These are phyloP conservation scores for Withania somnifera DNA, from an alignment of 305 asterid genomes.

Conservation along the genomic window DNA sequence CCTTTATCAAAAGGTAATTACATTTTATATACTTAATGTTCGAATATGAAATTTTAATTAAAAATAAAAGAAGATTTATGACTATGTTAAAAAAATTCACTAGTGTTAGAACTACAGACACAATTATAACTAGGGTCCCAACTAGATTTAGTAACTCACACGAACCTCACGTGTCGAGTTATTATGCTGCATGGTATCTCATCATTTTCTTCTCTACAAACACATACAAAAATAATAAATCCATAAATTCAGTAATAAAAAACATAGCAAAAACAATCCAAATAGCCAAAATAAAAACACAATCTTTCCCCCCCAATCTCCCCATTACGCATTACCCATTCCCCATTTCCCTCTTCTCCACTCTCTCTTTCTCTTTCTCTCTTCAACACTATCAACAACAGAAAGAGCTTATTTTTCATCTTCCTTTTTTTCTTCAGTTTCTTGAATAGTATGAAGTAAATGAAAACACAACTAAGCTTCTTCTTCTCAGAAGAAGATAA, in stretches of 20 bases:
- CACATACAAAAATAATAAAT: background rate
- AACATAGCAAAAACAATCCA: too few relatives aligned
- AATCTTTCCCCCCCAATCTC: background rate
- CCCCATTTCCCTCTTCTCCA: background rate
- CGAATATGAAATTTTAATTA: too few relatives aligned
- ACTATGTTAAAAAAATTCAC: background rate
- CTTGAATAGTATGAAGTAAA: conserved; percentile 7
- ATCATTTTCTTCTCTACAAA: background rate
- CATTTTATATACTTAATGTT: too few relatives aligned
- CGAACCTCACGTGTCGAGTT: conserved; percentile 5
- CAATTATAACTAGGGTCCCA: background rate
- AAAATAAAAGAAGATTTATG: background rate
- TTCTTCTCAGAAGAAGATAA: conserved; percentile 12
- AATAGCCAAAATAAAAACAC: background rate
- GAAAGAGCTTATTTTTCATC: background rate
- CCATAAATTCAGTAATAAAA: background rate
- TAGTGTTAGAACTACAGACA: background rate
- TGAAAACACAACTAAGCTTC: conserved; percentile 1
- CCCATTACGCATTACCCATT: too few relatives aligned
- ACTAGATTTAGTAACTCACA: background rate
- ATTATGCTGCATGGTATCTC: background rate
- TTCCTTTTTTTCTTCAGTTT: background rate
- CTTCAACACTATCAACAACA: background rate
- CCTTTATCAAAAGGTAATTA: background rate
- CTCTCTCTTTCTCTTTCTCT: background rate